Percentiles rank a stretch among this genome's conserved stretches.
These are phyloP conservation scores for Conringia planisiliqua DNA, from an alignment of 345 rosid genomes.

Conservation along the genomic window DNA sequence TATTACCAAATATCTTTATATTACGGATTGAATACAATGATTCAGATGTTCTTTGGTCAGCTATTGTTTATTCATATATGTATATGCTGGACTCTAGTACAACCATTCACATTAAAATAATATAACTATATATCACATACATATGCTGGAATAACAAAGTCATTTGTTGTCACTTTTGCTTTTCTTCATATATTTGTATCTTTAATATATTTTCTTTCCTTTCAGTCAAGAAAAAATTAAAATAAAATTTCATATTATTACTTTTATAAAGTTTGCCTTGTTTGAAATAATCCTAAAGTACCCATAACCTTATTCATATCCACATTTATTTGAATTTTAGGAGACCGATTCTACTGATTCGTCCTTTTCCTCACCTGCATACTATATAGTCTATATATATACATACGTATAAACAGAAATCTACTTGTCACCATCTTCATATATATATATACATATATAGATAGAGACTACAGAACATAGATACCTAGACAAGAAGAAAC, in stretches of 20 bases:
- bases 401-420: background rate
- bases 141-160: background rate
- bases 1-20: background rate
- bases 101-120: background rate
- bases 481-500: constrained; percentile 16
- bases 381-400: background rate
- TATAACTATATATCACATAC: background rate
- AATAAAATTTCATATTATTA: constrained; percentile 1
- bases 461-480: constrained; percentile 14
- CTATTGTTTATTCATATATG: too few species aligned
- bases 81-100: background rate
- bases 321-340: background rate
- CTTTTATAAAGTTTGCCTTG: background rate
- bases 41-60: too few species aligned
- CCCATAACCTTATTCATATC: constrained; percentile 2
- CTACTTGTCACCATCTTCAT: constrained; percentile 9
- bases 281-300: background rate
- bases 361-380: background rate
- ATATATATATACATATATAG: constrained; percentile 13
- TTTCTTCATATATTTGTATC: background rate
- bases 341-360: constrained; percentile 18
- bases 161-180: background rate
- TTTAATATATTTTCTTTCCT: background rate
- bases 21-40: background rate
- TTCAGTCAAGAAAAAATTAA: background rate